Conservation (phyloP, 208 protist genomes). For the Crithidia thermophila region DNA sequence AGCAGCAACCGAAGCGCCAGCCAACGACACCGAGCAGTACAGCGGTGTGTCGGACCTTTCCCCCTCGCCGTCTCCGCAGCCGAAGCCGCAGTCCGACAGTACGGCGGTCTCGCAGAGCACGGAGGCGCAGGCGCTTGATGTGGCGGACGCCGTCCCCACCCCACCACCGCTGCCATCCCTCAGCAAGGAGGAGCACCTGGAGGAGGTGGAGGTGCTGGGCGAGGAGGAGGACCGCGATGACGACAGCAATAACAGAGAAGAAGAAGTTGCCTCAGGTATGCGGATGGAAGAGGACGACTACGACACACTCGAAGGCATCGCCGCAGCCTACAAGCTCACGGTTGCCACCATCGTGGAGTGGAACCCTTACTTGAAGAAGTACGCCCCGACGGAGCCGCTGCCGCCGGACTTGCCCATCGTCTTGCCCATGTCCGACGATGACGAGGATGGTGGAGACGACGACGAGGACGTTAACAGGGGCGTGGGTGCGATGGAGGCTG, state of each 20-base stretch:
- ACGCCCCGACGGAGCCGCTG: conserved; percentile 57
- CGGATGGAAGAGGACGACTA: conserved; percentile 45
- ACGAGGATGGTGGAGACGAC: conserved; percentile 15
- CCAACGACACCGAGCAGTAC: too few species aligned
- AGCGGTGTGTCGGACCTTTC: too few species aligned
- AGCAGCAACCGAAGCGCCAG: too few species aligned
- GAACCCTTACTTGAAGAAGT: conserved; percentile 70
- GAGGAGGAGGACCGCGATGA: not conserved
- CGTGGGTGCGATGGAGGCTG: not conserved
- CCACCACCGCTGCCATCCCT: too few species aligned
- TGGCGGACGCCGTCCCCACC: too few species aligned
- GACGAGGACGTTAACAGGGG: not conserved
- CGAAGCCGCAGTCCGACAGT: too few species aligned
- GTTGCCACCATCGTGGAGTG: conserved; percentile 56
- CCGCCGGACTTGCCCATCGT: conserved; percentile 76
- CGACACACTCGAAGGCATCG: conserved; percentile 74
- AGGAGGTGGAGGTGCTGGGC: not conserved
- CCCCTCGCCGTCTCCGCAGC: too few species aligned
- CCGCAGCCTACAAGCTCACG: conserved; percentile 45
- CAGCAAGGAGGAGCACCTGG: not conserved
- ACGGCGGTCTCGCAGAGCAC: too few species aligned
- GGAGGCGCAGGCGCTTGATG: too few species aligned
- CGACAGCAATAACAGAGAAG: not conserved
- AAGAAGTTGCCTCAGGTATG: conserved; percentile 1
- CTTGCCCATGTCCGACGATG: conserved; percentile 45